Percentiles rank a stretch among this genome's conserved stretches.
These are phyloP conservation scores for Angomonas desouzai DNA, from an alignment of 208 protist genomes.

Conservation along the genomic window DNA sequence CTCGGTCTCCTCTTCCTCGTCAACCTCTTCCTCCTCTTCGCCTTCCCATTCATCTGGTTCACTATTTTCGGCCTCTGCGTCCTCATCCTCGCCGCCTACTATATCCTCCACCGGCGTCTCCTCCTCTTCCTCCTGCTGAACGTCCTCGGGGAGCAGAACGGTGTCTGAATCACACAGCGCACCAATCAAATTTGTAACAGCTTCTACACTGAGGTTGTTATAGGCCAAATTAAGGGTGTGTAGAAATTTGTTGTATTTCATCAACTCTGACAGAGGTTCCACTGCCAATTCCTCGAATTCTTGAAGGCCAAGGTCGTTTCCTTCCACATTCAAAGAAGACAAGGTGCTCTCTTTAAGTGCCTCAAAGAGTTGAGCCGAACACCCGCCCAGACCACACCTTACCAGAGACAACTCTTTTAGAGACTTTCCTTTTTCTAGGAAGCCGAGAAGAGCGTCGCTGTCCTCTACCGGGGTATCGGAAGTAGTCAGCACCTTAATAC, in stretches of 20 bases:
- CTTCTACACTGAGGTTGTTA: conserved; percentile 39
- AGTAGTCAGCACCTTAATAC: neutral
- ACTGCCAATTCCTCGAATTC: conserved; percentile 24
- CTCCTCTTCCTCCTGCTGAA: conserved; percentile 23
- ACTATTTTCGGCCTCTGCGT: conserved; percentile 17
- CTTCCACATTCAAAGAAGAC: conserved; percentile 34
- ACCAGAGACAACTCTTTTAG: conserved; percentile 7
- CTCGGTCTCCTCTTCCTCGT: conserved; percentile 12
- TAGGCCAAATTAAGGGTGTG: conserved; percentile 46
- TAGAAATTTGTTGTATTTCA: conserved; percentile 81
- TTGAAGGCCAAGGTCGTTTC: conserved; percentile 48
- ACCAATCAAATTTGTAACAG: conserved; percentile 25
- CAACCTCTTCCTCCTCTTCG: conserved; percentile 28
- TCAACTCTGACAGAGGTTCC: conserved; percentile 30
- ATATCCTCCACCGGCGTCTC: conserved; percentile 20
- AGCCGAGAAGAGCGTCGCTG: neutral
- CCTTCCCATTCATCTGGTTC: conserved; percentile 25
- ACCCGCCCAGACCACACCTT: conserved; percentile 13
- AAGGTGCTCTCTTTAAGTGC: conserved; percentile 21
- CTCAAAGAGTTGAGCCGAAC: conserved; percentile 16
- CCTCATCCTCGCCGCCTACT: conserved; percentile 1
- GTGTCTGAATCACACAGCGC: conserved; percentile 65
- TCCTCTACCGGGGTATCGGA: neutral
- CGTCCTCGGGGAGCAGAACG: conserved; percentile 38
- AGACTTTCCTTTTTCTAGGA: neutral